These are phyloP conservation scores for Aspergillus hancockii DNA, from an alignment of 495 filamentous ascomycete species.

Conservation along the genomic window DNA sequence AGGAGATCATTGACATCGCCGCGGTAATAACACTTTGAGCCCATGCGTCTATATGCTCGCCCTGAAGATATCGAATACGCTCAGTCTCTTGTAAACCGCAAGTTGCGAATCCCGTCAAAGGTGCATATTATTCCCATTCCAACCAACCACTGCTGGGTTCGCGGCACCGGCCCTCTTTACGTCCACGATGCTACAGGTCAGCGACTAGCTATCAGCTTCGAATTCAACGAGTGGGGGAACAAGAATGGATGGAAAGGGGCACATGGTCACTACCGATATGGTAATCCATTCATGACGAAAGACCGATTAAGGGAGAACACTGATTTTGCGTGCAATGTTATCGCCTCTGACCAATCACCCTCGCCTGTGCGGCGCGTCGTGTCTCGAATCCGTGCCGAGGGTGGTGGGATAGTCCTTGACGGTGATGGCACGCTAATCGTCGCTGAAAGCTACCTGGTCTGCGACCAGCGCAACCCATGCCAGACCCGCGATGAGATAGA, in stretches of 20 bases:
- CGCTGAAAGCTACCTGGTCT: slow-evolving; percentile 31
- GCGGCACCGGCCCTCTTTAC: slow-evolving; percentile 31
- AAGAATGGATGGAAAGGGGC: slow-evolving; percentile 19
- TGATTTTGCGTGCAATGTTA: slow-evolving; percentile 25
- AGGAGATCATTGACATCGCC: slow-evolving; percentile 23
- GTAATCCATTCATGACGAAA: slow-evolving; percentile 21
- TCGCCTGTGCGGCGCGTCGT: slow-evolving; percentile 20
- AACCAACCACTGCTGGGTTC: slow-evolving; percentile 33
- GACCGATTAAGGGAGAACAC: slow-evolving; percentile 22
- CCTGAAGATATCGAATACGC: slow-evolving; percentile 24
- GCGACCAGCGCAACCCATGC: slow-evolving; percentile 28
- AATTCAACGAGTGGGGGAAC: slow-evolving; percentile 33
- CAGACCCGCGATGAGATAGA: slow-evolving; percentile 24
- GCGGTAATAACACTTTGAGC: slow-evolving; percentile 27
- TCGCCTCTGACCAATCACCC: slow-evolving; percentile 19
- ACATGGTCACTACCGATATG: slow-evolving; percentile 1
- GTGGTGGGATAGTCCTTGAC: slow-evolving; percentile 28
- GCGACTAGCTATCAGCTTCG: slow-evolving; percentile 27
- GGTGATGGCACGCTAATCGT: slow-evolving; percentile 32
- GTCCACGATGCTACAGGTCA: slow-evolving; percentile 22
- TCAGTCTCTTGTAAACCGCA: slow-evolving; percentile 15
- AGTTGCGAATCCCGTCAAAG: slow-evolving; percentile 7
- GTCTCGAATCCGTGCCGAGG: slow-evolving; percentile 24
- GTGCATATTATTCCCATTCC: slow-evolving; percentile 23
- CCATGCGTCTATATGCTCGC: slow-evolving; percentile 26